phyloP scores from a whole-genome alignment of 345 rosid species.

The Acer negundo region DNA sequence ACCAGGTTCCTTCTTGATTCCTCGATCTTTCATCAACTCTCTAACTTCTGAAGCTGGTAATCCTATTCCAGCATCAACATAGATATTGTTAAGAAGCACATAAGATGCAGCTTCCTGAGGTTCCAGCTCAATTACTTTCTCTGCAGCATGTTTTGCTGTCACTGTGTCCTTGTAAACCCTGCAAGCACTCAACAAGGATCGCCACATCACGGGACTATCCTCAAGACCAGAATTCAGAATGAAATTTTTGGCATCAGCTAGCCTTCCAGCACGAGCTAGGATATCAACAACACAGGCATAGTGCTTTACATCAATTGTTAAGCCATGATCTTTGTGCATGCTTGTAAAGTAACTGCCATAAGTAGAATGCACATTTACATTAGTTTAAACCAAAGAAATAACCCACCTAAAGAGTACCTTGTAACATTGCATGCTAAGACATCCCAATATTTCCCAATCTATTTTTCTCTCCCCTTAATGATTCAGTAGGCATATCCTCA shows the following conservation, averaged over 20 bases:
- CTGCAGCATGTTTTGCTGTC: constrained; percentile 41
- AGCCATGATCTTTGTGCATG: constrained; percentile 38
- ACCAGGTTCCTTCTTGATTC: constrained; percentile 58
- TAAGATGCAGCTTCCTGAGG: constrained; percentile 51
- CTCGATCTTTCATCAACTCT: constrained; percentile 39
- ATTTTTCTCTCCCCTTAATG: not conserved
- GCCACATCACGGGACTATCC: constrained; percentile 53
- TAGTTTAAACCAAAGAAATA: not conserved
- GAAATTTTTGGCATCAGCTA: constrained; percentile 46
- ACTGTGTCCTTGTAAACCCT: constrained; percentile 37
- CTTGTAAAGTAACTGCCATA: constrained; percentile 33
- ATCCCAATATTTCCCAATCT: not conserved
- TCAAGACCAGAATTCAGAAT: constrained; percentile 41
- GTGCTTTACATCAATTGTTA: constrained; percentile 39
- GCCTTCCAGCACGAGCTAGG: constrained; percentile 45
- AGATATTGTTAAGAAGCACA: constrained; percentile 45
- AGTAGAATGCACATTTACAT: not conserved
- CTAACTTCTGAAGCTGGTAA: constrained; percentile 36
- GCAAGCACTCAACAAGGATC: constrained; percentile 55
- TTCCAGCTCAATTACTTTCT: constrained; percentile 47
- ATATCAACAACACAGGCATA: constrained; percentile 51
- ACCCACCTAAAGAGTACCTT: not conserved
- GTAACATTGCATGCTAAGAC: not conserved
- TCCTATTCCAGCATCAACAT: constrained; percentile 38
- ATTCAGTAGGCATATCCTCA: not conserved